phyloP scores from a whole-genome alignment of 2,329 filamentous ascomycete species.

The Neospermospora avenae region DNA sequence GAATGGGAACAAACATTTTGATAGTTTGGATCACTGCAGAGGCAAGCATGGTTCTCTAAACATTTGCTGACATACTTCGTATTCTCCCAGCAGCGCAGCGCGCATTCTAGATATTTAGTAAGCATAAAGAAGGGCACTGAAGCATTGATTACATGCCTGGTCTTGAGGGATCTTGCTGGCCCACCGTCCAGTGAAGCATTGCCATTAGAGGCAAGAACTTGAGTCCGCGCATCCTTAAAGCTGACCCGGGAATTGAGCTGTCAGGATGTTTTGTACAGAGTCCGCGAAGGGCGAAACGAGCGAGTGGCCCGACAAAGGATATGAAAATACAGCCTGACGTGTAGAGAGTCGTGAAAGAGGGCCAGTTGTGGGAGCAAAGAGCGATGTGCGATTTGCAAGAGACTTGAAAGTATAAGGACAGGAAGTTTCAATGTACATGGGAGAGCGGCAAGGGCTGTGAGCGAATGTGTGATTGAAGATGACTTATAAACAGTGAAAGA shows the following conservation, averaged over 20 bases:
- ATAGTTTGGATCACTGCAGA: slow-evolving; percentile 35
- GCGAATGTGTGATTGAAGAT: slow-evolving; percentile 1
- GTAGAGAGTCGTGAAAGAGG: background rate
- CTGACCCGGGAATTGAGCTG: background rate
- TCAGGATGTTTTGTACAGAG: background rate
- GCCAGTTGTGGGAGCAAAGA: background rate
- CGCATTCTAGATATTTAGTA: slow-evolving; percentile 29
- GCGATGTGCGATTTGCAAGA: slow-evolving; percentile 4
- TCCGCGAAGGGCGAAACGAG: background rate
- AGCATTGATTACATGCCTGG: slow-evolving; percentile 17
- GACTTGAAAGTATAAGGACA: slow-evolving; percentile 14
- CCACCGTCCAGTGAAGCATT: slow-evolving; percentile 15
- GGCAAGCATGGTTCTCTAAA: slow-evolving; percentile 28
- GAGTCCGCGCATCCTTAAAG: slow-evolving; percentile 13
- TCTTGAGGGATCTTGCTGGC: slow-evolving; percentile 13
- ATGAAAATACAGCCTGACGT: background rate
- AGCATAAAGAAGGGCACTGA: background rate
- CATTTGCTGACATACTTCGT: slow-evolving; percentile 37
- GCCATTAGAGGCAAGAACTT: slow-evolving; percentile 13
- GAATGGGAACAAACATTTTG: slow-evolving; percentile 32
- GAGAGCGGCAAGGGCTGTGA: background rate
- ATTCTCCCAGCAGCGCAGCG: slow-evolving; percentile 37
- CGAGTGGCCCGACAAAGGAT: background rate
- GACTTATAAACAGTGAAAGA: background rate
- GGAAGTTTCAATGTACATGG: slow-evolving; percentile 10